phyloP scores from a whole-genome alignment of 306 rosid genomes.

The Dalbergia cultrata region DNA sequence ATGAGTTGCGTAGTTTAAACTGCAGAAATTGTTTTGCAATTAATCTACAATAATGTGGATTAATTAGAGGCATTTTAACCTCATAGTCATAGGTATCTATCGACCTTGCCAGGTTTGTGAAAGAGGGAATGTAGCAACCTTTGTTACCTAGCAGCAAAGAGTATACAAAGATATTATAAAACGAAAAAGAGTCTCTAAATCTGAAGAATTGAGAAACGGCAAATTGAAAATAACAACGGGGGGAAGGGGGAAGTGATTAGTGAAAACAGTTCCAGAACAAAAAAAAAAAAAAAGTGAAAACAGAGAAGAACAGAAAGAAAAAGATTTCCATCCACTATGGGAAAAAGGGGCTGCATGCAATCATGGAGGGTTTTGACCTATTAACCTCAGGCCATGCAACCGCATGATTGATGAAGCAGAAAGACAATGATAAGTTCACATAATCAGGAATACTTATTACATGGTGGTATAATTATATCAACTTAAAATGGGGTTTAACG shows the following conservation, averaged over 20 bases:
- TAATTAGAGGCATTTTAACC: not conserved
- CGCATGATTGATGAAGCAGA: conserved; percentile 42
- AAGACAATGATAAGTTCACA: conserved; percentile 9
- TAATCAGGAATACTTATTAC: conserved; percentile 4
- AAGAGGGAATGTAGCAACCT: not conserved
- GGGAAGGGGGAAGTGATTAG: not conserved
- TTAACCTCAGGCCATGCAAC: conserved; percentile 16
- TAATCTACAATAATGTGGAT: too few species aligned
- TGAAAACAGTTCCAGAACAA: too few species aligned
- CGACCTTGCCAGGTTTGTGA: not conserved
- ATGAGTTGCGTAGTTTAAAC: too few species aligned
- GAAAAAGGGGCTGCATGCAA: conserved; percentile 12
- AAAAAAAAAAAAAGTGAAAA: not conserved
- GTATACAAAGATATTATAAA: not conserved
- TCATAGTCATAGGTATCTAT: too few species aligned
- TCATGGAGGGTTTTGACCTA: conserved; percentile 44
- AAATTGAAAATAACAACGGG: not conserved
- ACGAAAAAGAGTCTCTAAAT: not conserved
- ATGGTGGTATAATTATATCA: conserved; percentile 38
- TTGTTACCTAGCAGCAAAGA: not conserved
- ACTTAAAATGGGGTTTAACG: conserved; percentile 34
- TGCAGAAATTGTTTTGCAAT: too few species aligned
- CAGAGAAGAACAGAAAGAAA: not conserved
- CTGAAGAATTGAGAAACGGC: not conserved
- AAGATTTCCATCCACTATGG: not conserved